A percentile compares a stretch with the other conserved stretches of the same genome.
Conservation (phyloP, 306 rosid species). For the Vachellia collinsii region DNA sequence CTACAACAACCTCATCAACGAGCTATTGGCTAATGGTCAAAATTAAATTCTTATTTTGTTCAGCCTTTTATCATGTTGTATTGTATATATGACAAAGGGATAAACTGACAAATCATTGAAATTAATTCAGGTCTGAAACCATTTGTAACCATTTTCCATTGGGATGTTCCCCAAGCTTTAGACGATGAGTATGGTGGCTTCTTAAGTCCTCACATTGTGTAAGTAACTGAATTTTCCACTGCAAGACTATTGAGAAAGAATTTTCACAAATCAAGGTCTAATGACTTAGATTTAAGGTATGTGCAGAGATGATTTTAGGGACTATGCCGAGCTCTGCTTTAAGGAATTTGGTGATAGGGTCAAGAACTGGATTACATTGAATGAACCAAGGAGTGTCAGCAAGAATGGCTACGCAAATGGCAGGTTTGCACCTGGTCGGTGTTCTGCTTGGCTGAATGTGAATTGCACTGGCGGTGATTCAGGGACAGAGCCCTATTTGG, state of each 20-base stretch:
- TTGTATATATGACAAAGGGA: neutral
- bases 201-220: slow-evolving; percentile 45
- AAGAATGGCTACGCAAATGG: slow-evolving; percentile 39
- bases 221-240: slow-evolving; percentile 13
- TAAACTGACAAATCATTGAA: neutral
- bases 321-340: slow-evolving; percentile 47
- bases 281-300: neutral
- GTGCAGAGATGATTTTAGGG: slow-evolving; percentile 38
- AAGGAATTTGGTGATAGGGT: slow-evolving; percentile 51
- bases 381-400: slow-evolving; percentile 42
- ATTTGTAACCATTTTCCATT: slow-evolving; percentile 47
- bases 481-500: slow-evolving; percentile 53
- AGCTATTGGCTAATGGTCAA: slow-evolving; percentile 42
- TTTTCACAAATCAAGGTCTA: neutral
- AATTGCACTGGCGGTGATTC: slow-evolving; percentile 50
- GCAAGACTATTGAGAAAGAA: neutral
- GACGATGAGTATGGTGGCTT: slow-evolving; percentile 45
- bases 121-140: slow-evolving; percentile 35
- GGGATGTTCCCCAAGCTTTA: slow-evolving; percentile 49
- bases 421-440: slow-evolving; percentile 40
- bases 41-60: neutral
- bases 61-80: neutral
- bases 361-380: slow-evolving; percentile 51
- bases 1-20: slow-evolving; percentile 47
- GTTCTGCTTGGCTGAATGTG: slow-evolving; percentile 38